These are phyloP conservation scores for Diatrype stigma DNA, from an alignment of 2,329 filamentous ascomycete species.

Conservation along the genomic window DNA sequence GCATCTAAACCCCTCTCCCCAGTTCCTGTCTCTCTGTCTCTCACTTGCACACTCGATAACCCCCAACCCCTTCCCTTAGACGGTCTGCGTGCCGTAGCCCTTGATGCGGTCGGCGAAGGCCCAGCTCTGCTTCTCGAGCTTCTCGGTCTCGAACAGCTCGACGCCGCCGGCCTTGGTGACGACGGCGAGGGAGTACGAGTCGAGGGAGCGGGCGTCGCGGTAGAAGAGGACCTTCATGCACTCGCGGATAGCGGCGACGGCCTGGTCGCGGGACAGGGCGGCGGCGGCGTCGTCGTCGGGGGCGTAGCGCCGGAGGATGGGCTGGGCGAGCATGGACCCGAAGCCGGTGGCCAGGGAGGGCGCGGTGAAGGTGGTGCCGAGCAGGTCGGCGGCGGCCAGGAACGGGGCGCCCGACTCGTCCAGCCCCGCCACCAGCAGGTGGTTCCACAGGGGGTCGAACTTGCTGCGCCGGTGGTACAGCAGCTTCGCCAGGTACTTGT, in stretches of 20 bases:
- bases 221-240: conserved; percentile 99
- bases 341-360: conserved; percentile 92
- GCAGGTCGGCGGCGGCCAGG: conserved; percentile 84
- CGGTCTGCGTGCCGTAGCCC: conserved; percentile 86
- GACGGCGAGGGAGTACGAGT: conserved; percentile 86
- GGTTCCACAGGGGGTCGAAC: conserved; percentile 98
- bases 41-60: too few relatives aligned
- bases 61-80: too few relatives aligned
- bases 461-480: conserved; percentile 92
- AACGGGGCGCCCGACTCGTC: conserved; percentile 79
- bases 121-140: conserved; percentile 95
- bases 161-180: conserved; percentile 88
- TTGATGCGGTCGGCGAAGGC: conserved; percentile 92
- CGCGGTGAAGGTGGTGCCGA: conserved; percentile 85
- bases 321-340: conserved; percentile 87
- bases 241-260: conserved; percentile 77
- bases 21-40: neutral
- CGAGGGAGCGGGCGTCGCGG: conserved; percentile 87
- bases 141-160: conserved; percentile 76
- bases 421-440: conserved; percentile 84
- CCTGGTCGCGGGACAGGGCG: conserved; percentile 70
- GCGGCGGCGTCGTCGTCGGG: conserved; percentile 77
- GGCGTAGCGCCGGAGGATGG: conserved; percentile 78
- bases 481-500: conserved; percentile 94
- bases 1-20: too few relatives aligned